Conservation (phyloP, 1,139 yeast species). For the Pichia sp. region DNA sequence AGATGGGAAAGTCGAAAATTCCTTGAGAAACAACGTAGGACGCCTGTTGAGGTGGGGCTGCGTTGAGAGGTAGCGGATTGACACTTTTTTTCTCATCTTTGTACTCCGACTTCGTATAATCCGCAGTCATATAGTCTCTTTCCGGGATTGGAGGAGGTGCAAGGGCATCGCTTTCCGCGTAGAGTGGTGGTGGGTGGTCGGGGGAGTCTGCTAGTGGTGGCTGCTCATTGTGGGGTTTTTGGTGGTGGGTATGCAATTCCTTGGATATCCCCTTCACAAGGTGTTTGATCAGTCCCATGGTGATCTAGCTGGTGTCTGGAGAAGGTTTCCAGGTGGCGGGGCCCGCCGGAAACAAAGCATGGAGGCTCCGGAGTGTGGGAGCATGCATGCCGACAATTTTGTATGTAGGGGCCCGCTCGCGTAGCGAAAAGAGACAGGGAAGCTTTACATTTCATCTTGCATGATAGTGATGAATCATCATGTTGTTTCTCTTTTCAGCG, state of each 20-base stretch:
- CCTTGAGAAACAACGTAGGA: slow-evolving; percentile 15
- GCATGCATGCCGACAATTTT: background rate
- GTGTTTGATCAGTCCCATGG: slow-evolving; percentile 8
- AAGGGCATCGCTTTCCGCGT: background rate
- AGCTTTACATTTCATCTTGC: no score
- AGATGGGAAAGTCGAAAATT: slow-evolving; percentile 33
- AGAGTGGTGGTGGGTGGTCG: background rate
- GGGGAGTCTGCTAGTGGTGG: background rate
- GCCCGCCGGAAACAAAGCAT: background rate
- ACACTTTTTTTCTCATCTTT: background rate
- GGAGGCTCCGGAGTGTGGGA: background rate
- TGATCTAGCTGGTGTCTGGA: background rate
- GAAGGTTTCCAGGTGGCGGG: background rate
- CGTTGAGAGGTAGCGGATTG: background rate
- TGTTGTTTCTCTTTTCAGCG: no score
- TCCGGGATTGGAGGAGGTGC: slow-evolving; percentile 24
- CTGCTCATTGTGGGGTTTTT: background rate
- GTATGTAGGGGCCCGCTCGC: background rate
- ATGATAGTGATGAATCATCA: no score
- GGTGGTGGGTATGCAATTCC: background rate
- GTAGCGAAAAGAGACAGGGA: background rate
- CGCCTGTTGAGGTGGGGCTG: background rate
- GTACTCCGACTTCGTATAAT: background rate
- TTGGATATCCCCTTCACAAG: background rate
- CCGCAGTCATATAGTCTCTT: slow-evolving; percentile 21